Evolutionary conservation across 129 eudicot genomes (phyloP).

Genomic region (Dittrichia graveolens): DNA sequence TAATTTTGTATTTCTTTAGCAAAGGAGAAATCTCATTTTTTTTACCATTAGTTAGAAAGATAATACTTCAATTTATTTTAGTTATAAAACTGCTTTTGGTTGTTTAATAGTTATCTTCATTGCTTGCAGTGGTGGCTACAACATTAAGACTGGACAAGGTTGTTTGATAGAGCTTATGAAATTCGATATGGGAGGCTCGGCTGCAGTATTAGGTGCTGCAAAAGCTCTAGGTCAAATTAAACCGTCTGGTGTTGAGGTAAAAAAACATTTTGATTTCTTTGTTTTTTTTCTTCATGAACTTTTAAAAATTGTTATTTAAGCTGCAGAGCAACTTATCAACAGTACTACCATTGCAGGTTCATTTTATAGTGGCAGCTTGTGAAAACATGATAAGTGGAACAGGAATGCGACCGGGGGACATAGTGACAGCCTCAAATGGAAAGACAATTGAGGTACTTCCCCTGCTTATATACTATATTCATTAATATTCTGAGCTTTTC

Average conservation of each 20-base stretch:
- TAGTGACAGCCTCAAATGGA: slow-evolving; percentile 95
- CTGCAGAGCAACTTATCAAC: slow-evolving; percentile 7
- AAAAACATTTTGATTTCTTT: not conserved
- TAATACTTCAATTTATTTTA: too few relatives aligned
- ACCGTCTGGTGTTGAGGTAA: slow-evolving; percentile 89
- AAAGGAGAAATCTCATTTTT: not conserved
- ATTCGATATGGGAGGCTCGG: slow-evolving; percentile 96
- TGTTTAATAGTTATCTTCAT: not conserved
- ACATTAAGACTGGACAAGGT: slow-evolving; percentile 94
- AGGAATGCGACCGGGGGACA: slow-evolving; percentile 98
- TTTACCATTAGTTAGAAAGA: too few relatives aligned
- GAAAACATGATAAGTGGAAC: slow-evolving; percentile 99
- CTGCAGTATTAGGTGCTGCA: slow-evolving; percentile 98
- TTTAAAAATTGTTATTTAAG: not conserved
- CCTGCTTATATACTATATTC: not conserved
- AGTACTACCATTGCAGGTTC: slow-evolving; percentile 61
- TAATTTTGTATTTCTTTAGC: not conserved
- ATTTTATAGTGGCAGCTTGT: slow-evolving; percentile 97
- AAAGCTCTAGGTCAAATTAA: slow-evolving; percentile 96
- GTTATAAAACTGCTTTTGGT: not conserved
- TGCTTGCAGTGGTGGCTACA: slow-evolving; percentile 88
- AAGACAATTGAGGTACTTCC: slow-evolving; percentile 87
- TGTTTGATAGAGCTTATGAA: slow-evolving; percentile 77
- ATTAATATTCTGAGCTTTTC: not conserved
- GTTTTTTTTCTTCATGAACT: not conserved